phyloP scores from a whole-genome alignment of 164 flowering plant genomes.

The Vitis riparia region DNA sequence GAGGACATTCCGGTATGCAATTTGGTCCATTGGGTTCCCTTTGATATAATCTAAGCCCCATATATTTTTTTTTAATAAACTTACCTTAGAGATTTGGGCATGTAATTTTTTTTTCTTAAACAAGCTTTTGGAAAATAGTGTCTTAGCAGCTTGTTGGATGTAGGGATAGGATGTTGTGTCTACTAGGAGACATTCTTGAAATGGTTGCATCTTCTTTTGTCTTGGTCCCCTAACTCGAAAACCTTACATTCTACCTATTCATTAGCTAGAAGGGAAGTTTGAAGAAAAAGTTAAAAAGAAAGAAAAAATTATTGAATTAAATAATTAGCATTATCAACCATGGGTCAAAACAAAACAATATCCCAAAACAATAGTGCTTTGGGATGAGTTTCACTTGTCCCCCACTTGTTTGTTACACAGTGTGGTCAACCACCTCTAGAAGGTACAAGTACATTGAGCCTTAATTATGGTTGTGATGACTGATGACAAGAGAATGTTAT shows the following conservation, averaged over 20 bases:
- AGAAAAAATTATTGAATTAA: too few species aligned
- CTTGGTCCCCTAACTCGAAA: not conserved
- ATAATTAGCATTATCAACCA: too few species aligned
- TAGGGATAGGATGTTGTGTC: not conserved
- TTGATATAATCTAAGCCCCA: not conserved
- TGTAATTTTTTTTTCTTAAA: not conserved
- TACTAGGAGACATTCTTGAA: conserved; percentile 11
- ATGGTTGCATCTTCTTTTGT: conserved; percentile 3
- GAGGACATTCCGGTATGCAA: not conserved
- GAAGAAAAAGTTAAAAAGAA: not conserved
- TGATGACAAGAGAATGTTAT: too few species aligned
- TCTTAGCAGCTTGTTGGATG: not conserved
- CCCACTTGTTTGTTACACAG: too few species aligned
- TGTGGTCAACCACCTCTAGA: too few species aligned
- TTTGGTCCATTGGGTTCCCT: not conserved
- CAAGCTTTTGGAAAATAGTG: too few species aligned
- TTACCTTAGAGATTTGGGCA: not conserved
- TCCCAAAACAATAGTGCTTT: too few species aligned
- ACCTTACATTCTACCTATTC: too few species aligned
- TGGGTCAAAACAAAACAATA: too few species aligned
- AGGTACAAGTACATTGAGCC: too few species aligned
- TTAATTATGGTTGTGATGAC: too few species aligned
- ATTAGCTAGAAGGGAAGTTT: not conserved
- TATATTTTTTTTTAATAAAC: not conserved
- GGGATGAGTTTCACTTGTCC: too few species aligned